phyloP scores from a whole-genome alignment of 2,329 filamentous ascomycete species.

The Apiospora hydei region DNA sequence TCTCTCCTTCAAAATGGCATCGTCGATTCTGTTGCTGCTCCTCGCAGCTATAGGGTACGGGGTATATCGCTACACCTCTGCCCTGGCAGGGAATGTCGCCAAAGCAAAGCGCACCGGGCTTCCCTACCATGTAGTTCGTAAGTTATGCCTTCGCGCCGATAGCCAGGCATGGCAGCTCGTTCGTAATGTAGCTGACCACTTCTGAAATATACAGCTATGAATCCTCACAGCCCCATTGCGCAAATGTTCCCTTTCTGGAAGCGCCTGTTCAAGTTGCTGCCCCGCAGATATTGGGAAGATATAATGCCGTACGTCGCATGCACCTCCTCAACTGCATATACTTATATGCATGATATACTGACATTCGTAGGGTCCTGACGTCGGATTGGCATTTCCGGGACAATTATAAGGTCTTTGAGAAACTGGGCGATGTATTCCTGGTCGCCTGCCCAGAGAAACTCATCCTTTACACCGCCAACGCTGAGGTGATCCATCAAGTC shows the following conservation, averaged over 20 bases:
- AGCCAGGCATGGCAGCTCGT: not conserved
- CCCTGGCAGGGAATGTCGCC: conserved; percentile 54
- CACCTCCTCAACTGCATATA: not conserved
- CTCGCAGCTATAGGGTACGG: conserved; percentile 45
- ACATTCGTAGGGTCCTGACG: conserved; percentile 53
- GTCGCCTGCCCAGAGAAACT: conserved; percentile 65
- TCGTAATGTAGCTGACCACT: not conserved
- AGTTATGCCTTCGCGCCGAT: conserved; percentile 37
- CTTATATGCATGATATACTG: not conserved
- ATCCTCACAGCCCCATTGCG: conserved; percentile 61
- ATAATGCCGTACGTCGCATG: conserved; percentile 64
- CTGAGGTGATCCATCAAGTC: conserved; percentile 72
- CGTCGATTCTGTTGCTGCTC: conserved; percentile 45
- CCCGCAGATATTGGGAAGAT: conserved; percentile 60
- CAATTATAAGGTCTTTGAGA: conserved; percentile 64
- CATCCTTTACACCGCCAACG: conserved; percentile 64
- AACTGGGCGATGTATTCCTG: conserved; percentile 69
- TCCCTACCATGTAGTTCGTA: conserved; percentile 62
- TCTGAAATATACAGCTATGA: conserved; percentile 48
- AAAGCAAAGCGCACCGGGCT: conserved; percentile 59
- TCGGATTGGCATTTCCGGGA: conserved; percentile 67
- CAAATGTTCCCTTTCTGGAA: conserved; percentile 62
- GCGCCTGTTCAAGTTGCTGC: conserved; percentile 62
- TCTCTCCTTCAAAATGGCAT: conserved; percentile 42
- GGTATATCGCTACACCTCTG: conserved; percentile 41